Evolutionary conservation across 805 yeast genomes (phyloP).

Genomic region (Deakozyma indianensis): DNA sequence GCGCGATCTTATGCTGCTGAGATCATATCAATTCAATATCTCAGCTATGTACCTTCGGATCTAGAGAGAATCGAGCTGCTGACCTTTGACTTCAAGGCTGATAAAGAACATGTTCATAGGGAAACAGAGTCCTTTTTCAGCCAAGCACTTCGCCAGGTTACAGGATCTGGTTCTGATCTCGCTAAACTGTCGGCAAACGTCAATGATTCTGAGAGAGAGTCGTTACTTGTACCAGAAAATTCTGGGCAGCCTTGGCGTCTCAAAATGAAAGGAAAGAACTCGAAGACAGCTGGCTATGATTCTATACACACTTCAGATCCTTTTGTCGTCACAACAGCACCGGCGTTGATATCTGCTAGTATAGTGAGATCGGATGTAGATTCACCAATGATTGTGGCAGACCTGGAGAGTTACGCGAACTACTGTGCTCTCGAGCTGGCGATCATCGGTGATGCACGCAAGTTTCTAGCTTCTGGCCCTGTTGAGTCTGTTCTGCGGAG

Average conservation of each 20-base stretch:
- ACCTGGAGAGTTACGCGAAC: neutral
- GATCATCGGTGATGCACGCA: constrained; percentile 15
- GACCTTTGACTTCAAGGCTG: constrained; percentile 7
- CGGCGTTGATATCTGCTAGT: too few species aligned
- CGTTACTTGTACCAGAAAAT: neutral
- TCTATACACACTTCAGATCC: neutral
- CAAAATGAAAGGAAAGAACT: neutral
- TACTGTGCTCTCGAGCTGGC: constrained; percentile 12
- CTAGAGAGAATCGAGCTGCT: constrained; percentile 7
- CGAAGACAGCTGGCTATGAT: neutral
- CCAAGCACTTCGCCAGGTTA: neutral
- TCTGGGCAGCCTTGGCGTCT: neutral
- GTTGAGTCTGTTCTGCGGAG: constrained; percentile 16
- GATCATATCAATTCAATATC: constrained; percentile 15
- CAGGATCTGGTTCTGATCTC: neutral
- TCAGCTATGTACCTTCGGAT: constrained; percentile 14
- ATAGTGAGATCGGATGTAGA: neutral
- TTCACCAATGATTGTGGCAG: neutral
- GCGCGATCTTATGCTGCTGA: constrained; percentile 20
- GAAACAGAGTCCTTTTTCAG: neutral
- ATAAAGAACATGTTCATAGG: neutral
- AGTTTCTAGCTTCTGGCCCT: constrained; percentile 16
- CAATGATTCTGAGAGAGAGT: neutral
- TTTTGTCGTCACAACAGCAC: too few species aligned
- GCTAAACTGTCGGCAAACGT: neutral